Percentiles rank a stretch among this genome's conserved stretches.
These are phyloP conservation scores for Graphiopsis chlorocephala DNA, from an alignment of 2,329 filamentous ascomycete genomes.

Conservation along the genomic window DNA sequence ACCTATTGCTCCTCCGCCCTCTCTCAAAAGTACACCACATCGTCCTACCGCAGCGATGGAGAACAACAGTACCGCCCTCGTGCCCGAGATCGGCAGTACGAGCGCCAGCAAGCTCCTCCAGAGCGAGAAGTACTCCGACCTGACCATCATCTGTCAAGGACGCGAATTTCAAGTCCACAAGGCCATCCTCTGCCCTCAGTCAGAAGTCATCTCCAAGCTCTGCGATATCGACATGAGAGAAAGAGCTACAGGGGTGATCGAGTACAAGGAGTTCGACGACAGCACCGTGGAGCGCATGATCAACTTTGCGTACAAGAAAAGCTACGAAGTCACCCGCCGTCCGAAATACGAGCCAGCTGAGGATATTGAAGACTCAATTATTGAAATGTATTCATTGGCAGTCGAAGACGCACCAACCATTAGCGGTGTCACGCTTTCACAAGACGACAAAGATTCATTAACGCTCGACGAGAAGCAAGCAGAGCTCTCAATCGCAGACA, in stretches of 20 bases:
- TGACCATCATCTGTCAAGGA: slow-evolving; percentile 19
- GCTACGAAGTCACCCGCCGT: slow-evolving; percentile 3
- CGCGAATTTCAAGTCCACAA: slow-evolving; percentile 21
- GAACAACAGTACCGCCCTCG: neutral
- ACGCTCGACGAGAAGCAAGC: neutral
- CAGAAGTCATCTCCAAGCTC: slow-evolving; percentile 9
- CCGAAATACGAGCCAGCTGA: neutral
- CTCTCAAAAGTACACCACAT: neutral
- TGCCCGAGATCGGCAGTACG: neutral
- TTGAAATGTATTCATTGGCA: neutral
- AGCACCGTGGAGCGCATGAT: slow-evolving; percentile 21
- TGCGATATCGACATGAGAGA: slow-evolving; percentile 17
- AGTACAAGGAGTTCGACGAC: slow-evolving; percentile 19
- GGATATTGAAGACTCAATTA: neutral
- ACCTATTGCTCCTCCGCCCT: neutral
- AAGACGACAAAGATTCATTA: neutral
- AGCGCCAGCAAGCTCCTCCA: neutral
- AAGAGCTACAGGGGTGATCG: slow-evolving; percentile 6
- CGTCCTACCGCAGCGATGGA: neutral
- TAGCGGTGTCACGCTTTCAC: neutral
- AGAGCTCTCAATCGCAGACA: neutral
- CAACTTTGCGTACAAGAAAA: slow-evolving; percentile 15
- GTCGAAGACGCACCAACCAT: neutral
- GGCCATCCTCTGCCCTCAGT: slow-evolving; percentile 19
- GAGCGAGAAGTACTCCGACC: slow-evolving; percentile 17